Evolutionary conservation across 495 filamentous ascomycete species (phyloP).

Genomic region (Immersiella caudata): DNA sequence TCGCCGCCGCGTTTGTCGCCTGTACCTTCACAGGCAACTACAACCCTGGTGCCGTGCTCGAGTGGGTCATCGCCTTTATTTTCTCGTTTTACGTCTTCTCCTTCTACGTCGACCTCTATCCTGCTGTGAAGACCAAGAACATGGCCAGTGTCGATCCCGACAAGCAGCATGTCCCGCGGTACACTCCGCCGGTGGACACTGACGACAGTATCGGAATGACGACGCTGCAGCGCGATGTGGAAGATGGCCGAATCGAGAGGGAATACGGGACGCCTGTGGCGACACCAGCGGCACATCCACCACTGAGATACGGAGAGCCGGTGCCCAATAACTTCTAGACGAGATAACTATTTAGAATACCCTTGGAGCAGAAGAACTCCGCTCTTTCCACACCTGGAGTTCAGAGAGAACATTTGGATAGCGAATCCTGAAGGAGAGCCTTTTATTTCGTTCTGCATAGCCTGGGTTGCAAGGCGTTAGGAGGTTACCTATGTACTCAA

Average conservation of each 20-base stretch:
- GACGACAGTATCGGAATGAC: constrained; percentile 7
- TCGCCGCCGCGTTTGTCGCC: constrained; percentile 68
- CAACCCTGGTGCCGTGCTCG: constrained; percentile 62
- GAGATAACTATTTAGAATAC: neutral
- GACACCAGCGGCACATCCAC: neutral
- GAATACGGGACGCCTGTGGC: constrained; percentile 1
- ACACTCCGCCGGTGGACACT: neutral
- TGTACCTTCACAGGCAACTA: constrained; percentile 44
- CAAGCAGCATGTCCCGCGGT: neutral
- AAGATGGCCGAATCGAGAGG: constrained; percentile 6
- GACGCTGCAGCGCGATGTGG: constrained; percentile 4
- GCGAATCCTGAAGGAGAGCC: neutral
- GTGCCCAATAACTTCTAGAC: constrained; percentile 3
- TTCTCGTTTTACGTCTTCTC: constrained; percentile 90
- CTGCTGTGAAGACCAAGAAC: constrained; percentile 67
- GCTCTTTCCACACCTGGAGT: too few relatives aligned
- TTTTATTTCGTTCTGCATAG: constrained; percentile 10
- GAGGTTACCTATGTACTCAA: neutral
- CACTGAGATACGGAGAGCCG: neutral
- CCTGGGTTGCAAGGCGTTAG: constrained; percentile 11
- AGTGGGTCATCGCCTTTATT: constrained; percentile 84
- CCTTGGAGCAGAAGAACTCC: neutral
- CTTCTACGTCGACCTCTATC: constrained; percentile 85
- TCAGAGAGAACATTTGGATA: neutral
- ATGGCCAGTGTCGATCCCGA: neutral